A percentile compares a stretch with the other conserved stretches of the same genome.
Conservation (phyloP, 2,329 filamentous ascomycete genomes). For the Taxawa tesnikishii region DNA sequence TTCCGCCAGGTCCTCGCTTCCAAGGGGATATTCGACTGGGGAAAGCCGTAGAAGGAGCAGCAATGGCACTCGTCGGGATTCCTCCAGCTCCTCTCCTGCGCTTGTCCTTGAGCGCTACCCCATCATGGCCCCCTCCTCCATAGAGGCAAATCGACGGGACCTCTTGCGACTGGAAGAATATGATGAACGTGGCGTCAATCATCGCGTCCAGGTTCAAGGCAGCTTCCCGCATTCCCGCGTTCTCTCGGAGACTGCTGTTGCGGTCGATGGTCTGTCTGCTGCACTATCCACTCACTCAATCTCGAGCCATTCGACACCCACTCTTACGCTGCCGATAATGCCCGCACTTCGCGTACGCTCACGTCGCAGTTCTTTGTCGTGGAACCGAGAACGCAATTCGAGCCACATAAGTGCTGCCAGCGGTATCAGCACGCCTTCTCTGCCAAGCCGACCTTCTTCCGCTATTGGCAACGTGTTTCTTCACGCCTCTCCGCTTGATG, state of each 20-base stretch:
- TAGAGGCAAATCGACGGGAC: too few relatives aligned
- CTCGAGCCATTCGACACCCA: slow-evolving; percentile 13
- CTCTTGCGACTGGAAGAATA: too few relatives aligned
- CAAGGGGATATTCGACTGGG: slow-evolving; percentile 8
- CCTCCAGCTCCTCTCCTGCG: slow-evolving; percentile 8
- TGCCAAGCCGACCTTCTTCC: slow-evolving; percentile 4
- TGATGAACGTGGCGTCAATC: too few relatives aligned
- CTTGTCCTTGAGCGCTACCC: slow-evolving; percentile 7
- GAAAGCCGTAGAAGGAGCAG: background rate
- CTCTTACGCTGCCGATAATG: slow-evolving; percentile 7
- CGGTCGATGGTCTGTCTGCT: too few relatives aligned
- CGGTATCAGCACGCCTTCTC: slow-evolving; percentile 2
- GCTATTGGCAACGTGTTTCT: slow-evolving; percentile 11
- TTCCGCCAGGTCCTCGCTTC: slow-evolving; percentile 13
- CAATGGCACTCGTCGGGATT: background rate
- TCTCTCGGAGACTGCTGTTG: too few relatives aligned
- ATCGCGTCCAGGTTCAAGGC: too few relatives aligned
- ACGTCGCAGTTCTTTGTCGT: slow-evolving; percentile 11
- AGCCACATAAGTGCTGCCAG: slow-evolving; percentile 11
- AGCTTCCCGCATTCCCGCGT: too few relatives aligned
- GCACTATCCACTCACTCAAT: slow-evolving; percentile 7
- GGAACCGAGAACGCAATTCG: slow-evolving; percentile 3
- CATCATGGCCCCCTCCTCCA: background rate
- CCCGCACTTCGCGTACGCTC: slow-evolving; percentile 4
- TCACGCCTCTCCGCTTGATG: slow-evolving; percentile 18